These are phyloP conservation scores for Xerocomellus intermedius DNA, from an alignment of 768 basidiomycete genomes.

Conservation along the genomic window DNA sequence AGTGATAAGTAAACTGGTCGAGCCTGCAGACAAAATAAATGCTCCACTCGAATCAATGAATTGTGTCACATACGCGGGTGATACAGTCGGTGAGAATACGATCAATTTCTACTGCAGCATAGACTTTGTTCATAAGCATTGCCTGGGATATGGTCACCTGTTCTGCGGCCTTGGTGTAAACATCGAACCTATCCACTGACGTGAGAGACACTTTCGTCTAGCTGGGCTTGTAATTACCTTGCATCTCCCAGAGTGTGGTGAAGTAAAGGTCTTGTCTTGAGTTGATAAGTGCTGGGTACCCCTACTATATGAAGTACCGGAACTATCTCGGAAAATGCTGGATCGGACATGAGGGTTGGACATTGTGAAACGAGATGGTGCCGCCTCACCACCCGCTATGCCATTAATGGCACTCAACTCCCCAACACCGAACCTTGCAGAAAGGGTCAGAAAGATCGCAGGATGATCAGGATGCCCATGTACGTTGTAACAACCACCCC, in stretches of 20 bases:
- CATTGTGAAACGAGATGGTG: neutral
- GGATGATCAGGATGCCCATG: conserved; percentile 3
- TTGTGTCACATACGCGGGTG: conserved; percentile 40
- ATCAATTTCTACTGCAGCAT: conserved; percentile 74
- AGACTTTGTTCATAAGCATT: conserved; percentile 47
- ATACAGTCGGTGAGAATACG: conserved; percentile 71
- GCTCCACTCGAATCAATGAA: neutral
- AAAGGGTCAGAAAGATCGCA: neutral
- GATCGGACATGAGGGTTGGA: conserved; percentile 1
- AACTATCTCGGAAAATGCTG: conserved; percentile 84
- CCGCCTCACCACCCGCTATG: conserved; percentile 62
- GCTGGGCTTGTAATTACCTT: conserved; percentile 37
- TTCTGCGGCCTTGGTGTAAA: conserved; percentile 70
- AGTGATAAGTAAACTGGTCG: conserved; percentile 87
- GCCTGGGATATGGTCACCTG: conserved; percentile 76
- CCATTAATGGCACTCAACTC: conserved; percentile 87
- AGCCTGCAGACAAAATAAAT: conserved; percentile 41
- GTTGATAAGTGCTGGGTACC: conserved; percentile 70
- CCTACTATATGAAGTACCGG: conserved; percentile 90
- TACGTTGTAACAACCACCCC: conserved; percentile 80
- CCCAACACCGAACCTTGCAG: conserved; percentile 81
- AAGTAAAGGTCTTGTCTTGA: conserved; percentile 68
- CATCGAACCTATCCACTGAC: conserved; percentile 58
- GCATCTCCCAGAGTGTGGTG: conserved; percentile 91
- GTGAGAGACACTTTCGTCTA: neutral